Percentiles rank a stretch among this genome's conserved stretches.
These are phyloP conservation scores for Sarcodon aspratus DNA, from an alignment of 768 basidiomycete genomes.

Conservation along the genomic window DNA sequence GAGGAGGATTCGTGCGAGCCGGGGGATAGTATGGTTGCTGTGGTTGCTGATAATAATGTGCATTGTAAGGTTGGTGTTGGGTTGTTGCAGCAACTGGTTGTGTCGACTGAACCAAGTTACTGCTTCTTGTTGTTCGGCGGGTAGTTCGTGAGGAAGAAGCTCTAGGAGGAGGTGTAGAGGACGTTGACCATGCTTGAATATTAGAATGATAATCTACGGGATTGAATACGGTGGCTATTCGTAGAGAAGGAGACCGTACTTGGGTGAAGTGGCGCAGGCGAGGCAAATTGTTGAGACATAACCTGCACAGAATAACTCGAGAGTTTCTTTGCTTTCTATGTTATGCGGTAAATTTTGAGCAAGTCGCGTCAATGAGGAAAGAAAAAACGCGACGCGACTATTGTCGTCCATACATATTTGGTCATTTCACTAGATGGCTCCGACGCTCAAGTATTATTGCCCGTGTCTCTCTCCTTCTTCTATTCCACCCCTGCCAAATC, in stretches of 20 bases:
- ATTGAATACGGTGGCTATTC: neutral
- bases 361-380: too few relatives aligned
- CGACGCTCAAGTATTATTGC: constrained; percentile 55
- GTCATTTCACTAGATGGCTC: constrained; percentile 20
- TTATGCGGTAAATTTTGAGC: too few relatives aligned
- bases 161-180: neutral
- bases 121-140: neutral
- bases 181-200: neutral
- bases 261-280: neutral
- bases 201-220: neutral
- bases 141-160: neutral
- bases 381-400: neutral
- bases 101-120: neutral
- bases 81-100: neutral
- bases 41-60: neutral
- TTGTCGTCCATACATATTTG: neutral
- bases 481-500: constrained; percentile 61
- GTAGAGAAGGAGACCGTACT: neutral
- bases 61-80: neutral
- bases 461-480: constrained; percentile 53
- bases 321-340: neutral
- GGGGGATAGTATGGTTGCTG: neutral
- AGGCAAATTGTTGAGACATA: neutral
- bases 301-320: neutral
- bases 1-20: neutral